These are phyloP conservation scores for Alternaria longipes DNA, from an alignment of 2,329 filamentous ascomycete species.

Conservation along the genomic window DNA sequence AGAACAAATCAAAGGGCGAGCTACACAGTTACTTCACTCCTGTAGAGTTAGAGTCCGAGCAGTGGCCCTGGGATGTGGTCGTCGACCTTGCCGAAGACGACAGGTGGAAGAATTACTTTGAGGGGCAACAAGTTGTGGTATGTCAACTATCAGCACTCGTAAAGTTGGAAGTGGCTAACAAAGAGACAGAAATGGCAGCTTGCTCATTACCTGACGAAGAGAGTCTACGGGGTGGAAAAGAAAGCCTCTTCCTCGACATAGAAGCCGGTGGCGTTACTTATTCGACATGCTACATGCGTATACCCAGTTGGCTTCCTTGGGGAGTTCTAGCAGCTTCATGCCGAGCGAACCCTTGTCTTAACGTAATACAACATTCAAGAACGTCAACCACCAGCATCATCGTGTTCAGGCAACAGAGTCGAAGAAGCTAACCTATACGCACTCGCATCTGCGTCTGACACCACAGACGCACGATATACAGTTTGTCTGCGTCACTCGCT, in stretches of 20 bases:
- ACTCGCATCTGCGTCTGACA: constrained; percentile 34
- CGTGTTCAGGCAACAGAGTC: neutral
- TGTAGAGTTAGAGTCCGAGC: constrained; percentile 25
- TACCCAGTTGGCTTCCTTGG: neutral
- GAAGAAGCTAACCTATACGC: neutral
- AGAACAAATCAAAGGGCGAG: constrained; percentile 13
- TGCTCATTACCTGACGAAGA: constrained; percentile 21
- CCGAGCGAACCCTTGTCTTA: neutral
- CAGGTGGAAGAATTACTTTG: constrained; percentile 26
- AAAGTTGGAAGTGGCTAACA: constrained; percentile 4
- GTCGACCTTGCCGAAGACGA: constrained; percentile 22
- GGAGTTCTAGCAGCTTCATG: neutral
- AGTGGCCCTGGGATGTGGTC: constrained; percentile 32
- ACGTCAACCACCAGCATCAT: neutral
- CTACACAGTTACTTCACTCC: constrained; percentile 24
- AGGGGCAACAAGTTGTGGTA: constrained; percentile 22
- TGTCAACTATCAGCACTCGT: neutral
- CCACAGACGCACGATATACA: constrained; percentile 35
- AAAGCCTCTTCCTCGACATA: neutral
- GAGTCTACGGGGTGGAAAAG: neutral
- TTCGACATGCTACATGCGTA: neutral
- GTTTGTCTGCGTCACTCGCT: constrained; percentile 27
- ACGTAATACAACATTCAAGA: neutral
- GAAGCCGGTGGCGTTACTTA: neutral
- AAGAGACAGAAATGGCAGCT: constrained; percentile 26